Evolutionary conservation across 2,329 filamentous ascomycete genomes (phyloP).

Genomic region (Knoxdaviesia proteae): DNA sequence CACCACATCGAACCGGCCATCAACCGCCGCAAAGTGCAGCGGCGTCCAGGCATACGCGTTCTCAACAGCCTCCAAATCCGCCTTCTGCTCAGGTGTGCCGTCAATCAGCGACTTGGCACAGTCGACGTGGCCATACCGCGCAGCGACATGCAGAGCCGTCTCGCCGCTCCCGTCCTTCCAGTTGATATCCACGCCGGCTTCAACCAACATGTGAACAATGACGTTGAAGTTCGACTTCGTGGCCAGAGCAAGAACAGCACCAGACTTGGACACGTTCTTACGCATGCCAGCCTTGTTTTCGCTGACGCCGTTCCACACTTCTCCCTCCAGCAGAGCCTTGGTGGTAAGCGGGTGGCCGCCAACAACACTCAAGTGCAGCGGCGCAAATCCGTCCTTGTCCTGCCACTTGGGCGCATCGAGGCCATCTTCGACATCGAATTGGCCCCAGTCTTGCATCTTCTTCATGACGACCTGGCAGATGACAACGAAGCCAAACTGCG

Average conservation of each 20-base stretch:
- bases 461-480: constrained; percentile 74
- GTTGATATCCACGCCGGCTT: constrained; percentile 82
- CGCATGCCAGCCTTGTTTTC: constrained; percentile 42
- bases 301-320: constrained; percentile 49
- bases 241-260: constrained; percentile 69
- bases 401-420: constrained; percentile 83
- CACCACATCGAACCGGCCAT: constrained; percentile 59
- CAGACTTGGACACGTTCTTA: constrained; percentile 54
- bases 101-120: constrained; percentile 60
- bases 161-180: constrained; percentile 81
- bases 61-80: constrained; percentile 57
- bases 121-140: constrained; percentile 64
- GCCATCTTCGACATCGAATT: constrained; percentile 66
- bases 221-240: constrained; percentile 69
- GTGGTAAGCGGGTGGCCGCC: constrained; percentile 80
- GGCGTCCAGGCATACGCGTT: constrained; percentile 85
- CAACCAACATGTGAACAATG: constrained; percentile 73
- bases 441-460: constrained; percentile 72
- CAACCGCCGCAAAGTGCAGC: constrained; percentile 80
- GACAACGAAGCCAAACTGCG: constrained; percentile 84
- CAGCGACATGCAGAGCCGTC: constrained; percentile 78
- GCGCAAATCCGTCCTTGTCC: constrained; percentile 76
- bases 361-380: constrained; percentile 78
- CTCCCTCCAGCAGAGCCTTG: constrained; percentile 56
- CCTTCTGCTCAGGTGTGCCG: constrained; percentile 48